phyloP scores from a whole-genome alignment of 2,329 filamentous ascomycete species.

The Claviceps purpurea region DNA sequence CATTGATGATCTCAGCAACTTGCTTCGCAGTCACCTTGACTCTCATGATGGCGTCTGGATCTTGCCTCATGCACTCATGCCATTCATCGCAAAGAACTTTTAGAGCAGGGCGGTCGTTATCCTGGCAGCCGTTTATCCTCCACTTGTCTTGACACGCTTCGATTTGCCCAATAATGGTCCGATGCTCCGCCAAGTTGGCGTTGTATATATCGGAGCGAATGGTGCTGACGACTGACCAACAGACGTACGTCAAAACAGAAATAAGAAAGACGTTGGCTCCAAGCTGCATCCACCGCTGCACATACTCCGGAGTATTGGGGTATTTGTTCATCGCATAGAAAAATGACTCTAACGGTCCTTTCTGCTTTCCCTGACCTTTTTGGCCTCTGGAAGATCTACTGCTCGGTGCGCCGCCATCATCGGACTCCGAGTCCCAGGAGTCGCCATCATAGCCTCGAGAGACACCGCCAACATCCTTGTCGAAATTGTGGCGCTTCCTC shows the following conservation, averaged over 20 bases:
- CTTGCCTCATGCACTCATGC: constrained; percentile 77
- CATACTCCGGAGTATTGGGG: constrained; percentile 43
- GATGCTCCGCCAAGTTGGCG: constrained; percentile 55
- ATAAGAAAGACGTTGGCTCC: constrained; percentile 52
- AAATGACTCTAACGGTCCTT: constrained; percentile 27
- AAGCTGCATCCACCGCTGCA: constrained; percentile 46
- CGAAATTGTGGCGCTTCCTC: constrained; percentile 37
- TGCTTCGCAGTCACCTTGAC: constrained; percentile 75
- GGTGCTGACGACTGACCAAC: constrained; percentile 55
- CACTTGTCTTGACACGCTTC: constrained; percentile 61
- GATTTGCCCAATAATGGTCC: constrained; percentile 59
- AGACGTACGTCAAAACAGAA: constrained; percentile 44
- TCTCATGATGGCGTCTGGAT: constrained; percentile 63
- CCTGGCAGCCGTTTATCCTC: constrained; percentile 59
- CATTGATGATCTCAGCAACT: constrained; percentile 85
- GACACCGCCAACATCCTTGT: constrained; percentile 39
- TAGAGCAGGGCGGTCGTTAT: constrained; percentile 56
- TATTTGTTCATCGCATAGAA: constrained; percentile 41
- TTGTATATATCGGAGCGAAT: constrained; percentile 63
- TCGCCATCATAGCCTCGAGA: constrained; percentile 28
- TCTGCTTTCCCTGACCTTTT: constrained; percentile 11
- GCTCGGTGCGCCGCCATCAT: constrained; percentile 16
- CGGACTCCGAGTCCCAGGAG: constrained; percentile 36
- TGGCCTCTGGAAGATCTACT: constrained; percentile 13
- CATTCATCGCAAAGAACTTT: constrained; percentile 63